Conservation (phyloP, 2,329 filamentous ascomycete species). For the Neonectria neomacrospora region DNA sequence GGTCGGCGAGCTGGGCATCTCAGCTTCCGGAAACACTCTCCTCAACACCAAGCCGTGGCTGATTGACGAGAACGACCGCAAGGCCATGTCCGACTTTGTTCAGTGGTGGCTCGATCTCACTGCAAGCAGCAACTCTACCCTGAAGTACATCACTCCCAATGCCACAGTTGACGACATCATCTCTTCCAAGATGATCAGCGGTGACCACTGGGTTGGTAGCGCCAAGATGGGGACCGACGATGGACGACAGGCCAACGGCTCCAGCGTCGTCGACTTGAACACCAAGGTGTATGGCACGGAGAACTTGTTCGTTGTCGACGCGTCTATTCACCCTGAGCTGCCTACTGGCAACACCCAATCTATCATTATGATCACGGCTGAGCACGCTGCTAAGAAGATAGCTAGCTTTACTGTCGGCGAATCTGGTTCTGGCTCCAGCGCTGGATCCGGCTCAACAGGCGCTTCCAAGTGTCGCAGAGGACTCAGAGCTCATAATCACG, state of each 20-base stretch:
- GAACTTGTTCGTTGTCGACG: slow-evolving; percentile 71
- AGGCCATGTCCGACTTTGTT: slow-evolving; percentile 40
- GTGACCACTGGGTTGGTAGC: slow-evolving; percentile 44
- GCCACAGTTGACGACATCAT: slow-evolving; percentile 36
- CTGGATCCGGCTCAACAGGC: background rate
- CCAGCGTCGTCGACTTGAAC: slow-evolving; percentile 65
- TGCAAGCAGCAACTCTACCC: slow-evolving; percentile 36
- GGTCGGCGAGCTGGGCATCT: slow-evolving; percentile 41
- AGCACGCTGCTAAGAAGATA: slow-evolving; percentile 44
- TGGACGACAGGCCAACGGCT: slow-evolving; percentile 57
- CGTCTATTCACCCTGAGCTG: slow-evolving; percentile 67
- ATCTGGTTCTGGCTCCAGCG: slow-evolving; percentile 7
- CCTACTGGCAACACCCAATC: slow-evolving; percentile 45
- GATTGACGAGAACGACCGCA: slow-evolving; percentile 40
- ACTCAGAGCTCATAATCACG: background rate
- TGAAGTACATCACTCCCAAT: slow-evolving; percentile 36
- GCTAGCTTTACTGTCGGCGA: slow-evolving; percentile 19
- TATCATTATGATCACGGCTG: slow-evolving; percentile 44
- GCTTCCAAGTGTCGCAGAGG: background rate
- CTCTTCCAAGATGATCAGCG: slow-evolving; percentile 41
- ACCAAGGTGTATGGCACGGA: slow-evolving; percentile 69
- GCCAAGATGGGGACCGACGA: slow-evolving; percentile 60
- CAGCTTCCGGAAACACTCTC: slow-evolving; percentile 39
- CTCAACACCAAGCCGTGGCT: slow-evolving; percentile 45
- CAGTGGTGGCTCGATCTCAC: slow-evolving; percentile 42